Percentiles rank a stretch among this genome's conserved stretches.
Evolutionary conservation across 306 rosid genomes (phyloP).

Genomic region (Trifolium repens): DNA sequence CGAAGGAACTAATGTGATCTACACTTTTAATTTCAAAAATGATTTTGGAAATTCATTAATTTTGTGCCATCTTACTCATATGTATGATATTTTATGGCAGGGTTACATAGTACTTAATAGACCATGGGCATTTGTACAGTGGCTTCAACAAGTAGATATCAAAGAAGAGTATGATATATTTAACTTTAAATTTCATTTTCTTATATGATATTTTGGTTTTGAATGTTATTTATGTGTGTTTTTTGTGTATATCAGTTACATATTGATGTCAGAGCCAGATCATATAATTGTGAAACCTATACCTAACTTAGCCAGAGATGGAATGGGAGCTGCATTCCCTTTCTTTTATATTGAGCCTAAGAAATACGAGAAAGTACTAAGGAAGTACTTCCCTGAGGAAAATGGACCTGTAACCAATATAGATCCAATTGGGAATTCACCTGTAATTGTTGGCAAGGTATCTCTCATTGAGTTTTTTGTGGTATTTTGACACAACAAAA

Average conservation of each 20-base stretch:
- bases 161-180: conserved; percentile 83
- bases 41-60: neutral
- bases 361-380: conserved; percentile 69
- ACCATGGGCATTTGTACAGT: conserved; percentile 99
- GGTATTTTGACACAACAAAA: neutral
- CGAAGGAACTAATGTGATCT: neutral
- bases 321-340: conserved; percentile 94
- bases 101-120: conserved; percentile 98
- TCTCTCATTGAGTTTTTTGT: conserved; percentile 27
- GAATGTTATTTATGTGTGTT: conserved; percentile 28
- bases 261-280: conserved; percentile 96
- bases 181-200: conserved; percentile 27
- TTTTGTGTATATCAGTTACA: conserved; percentile 60
- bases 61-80: conserved; percentile 9
- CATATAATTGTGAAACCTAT: conserved; percentile 94
- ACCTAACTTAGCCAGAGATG: conserved; percentile 86
- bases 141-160: conserved; percentile 91
- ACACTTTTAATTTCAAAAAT: neutral
- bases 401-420: conserved; percentile 82
- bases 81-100: conserved; percentile 49
- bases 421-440: conserved; percentile 97
- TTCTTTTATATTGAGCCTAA: conserved; percentile 97
- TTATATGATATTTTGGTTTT: conserved; percentile 33
- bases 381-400: conserved; percentile 81
- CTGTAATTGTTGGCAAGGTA: conserved; percentile 96